Evolutionary conservation across 164 flowering plant genomes (phyloP), one percentile per base, ranked within the genome.

Genomic region (Paratinospora sagittata): DNA sequence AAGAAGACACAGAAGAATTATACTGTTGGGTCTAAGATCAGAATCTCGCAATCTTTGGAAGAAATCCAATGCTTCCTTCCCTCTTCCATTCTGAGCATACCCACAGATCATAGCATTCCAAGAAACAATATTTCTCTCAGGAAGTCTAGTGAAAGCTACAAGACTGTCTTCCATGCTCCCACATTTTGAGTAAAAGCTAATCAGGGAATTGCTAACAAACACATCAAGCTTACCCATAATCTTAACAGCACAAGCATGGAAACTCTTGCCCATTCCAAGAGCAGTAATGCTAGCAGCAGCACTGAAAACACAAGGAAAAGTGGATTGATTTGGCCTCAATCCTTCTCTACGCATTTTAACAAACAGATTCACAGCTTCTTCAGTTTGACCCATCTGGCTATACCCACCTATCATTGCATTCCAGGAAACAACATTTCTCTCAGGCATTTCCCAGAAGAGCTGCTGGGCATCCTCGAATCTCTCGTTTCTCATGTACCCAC

Each of bases 51-150:
- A 84, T 34, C 64, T 80, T 26, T 82, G 67, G 58, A 66, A 87
- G 27, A 82, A 76, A 0, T 78, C 76, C 49, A 90, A 64, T 13
- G 92, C 97, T 74, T 85, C 90, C 30, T 74, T 77, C 21, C 84
- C 94, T 76, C 78, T 79, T 9, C 97, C 96, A 77, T 92, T 90
- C 69, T 92, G 93, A 0, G 92, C 92, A 76, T 82, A 89, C 33
- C 94, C 97, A 71, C 87, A 85, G 41, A 92, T 85, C 67, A 92
- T 19, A 65, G 97, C 90, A 79, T 92, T 92, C 89, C 91, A 92
- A 66, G 97, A 89, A 61, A 92, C 92, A n/a, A 81, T 57, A 68
- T 84, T 88, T 69, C 77, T 84, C 58, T 78, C 78, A 1, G 49
- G 68, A 47, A 87, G 84, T 74, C 77, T 79, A 34, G 76, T 23